phyloP scores from a whole-genome alignment of 305 asterid species.

The Rubia tinctorum region DNA sequence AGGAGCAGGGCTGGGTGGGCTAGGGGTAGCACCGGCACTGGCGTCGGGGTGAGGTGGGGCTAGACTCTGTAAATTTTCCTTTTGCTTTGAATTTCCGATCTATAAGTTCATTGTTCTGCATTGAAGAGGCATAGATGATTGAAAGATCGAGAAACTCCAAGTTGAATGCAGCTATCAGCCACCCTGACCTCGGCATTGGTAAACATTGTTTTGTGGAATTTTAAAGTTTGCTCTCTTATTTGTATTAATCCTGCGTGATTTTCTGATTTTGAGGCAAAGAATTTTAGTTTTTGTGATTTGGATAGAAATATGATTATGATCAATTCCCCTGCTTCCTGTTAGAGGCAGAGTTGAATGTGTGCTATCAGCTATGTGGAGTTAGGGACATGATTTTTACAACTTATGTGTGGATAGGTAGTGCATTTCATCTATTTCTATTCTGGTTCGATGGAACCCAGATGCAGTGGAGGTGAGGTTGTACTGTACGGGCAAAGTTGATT shows the following conservation, averaged over 20 bases:
- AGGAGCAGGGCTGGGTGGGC: too few species aligned
- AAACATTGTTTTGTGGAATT: neutral
- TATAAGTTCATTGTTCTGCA: neutral
- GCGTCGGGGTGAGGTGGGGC: too few species aligned
- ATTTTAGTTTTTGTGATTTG: neutral
- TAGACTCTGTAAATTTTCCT: too few species aligned
- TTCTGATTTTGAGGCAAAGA: neutral
- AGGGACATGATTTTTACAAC: neutral
- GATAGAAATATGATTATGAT: neutral
- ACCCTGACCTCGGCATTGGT: slow-evolving; percentile 96
- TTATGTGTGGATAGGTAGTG: neutral
- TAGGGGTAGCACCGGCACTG: too few species aligned
- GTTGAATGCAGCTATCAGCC: slow-evolving; percentile 72
- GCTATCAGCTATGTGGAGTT: neutral
- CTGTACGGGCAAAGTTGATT: too few species aligned
- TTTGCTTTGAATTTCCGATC: too few species aligned
- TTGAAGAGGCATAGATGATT: slow-evolving; percentile 27
- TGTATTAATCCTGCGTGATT: neutral
- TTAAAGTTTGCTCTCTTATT: neutral
- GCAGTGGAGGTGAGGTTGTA: too few species aligned
- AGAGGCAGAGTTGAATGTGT: neutral
- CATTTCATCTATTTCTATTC: neutral
- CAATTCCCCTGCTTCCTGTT: neutral
- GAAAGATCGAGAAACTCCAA: slow-evolving; percentile 42
- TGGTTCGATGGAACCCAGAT: neutral